Conservation (phyloP, 2,329 filamentous ascomycete species). For the Madurella fahalii region DNA sequence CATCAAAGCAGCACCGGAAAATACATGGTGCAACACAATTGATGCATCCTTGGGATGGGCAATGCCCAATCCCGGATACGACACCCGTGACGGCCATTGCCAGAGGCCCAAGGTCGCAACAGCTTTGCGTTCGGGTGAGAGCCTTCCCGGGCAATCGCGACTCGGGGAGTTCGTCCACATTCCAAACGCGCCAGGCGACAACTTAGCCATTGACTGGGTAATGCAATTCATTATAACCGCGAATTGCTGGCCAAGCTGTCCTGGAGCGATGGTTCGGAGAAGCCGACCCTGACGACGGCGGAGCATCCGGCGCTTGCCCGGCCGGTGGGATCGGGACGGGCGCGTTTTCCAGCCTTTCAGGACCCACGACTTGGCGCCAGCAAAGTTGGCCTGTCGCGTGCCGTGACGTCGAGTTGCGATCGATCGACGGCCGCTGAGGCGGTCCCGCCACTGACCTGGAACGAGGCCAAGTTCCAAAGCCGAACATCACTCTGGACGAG, state of each 20-base stretch:
- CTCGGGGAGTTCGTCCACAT: no score
- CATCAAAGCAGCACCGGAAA: slow-evolving; percentile 7
- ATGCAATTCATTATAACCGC: no score
- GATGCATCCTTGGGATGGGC: neutral
- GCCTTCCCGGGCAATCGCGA: neutral
- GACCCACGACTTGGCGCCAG: no score
- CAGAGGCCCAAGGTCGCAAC: neutral
- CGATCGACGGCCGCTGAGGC: neutral
- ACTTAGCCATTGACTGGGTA: no score
- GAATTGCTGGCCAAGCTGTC: no score
- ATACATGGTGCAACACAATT: neutral
- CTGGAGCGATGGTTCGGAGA: no score
- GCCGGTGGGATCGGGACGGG: no score
- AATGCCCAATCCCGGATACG: neutral
- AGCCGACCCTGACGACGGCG: no score
- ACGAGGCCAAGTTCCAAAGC: neutral
- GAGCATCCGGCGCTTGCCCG: no score
- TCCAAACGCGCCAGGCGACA: no score
- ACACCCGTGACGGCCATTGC: neutral
- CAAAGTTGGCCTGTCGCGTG: neutral
- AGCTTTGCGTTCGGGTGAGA: neutral
- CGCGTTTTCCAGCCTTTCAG: no score
- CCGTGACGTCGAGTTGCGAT: neutral
- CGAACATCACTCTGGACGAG: slow-evolving; percentile 2
- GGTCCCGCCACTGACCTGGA: neutral